Evolutionary conservation across 257 asterid species (phyloP), one percentile per base, ranked within the genome.

Genomic region (Lycium ferocissimum): DNA sequence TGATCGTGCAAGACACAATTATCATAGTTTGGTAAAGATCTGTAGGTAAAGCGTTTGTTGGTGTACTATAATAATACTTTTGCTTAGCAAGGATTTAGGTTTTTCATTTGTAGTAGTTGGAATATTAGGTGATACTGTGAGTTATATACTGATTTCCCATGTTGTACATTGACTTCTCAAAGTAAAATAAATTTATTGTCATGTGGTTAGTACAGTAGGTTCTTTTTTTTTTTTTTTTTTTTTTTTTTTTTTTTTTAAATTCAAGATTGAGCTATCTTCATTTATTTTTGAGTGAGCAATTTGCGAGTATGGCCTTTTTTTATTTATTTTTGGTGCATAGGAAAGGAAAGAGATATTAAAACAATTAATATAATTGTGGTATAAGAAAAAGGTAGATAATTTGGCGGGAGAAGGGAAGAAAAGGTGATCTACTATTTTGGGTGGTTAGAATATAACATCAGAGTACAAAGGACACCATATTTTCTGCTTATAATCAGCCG

Each of bases 1-100:
- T 82, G 69, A 80, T 83, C 84, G 53, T 83, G 91, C 85, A 89
- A 86, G 91, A 67, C 79, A 83, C 20, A 56, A 85, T 69, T 79
- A 83, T 58, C 17, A 83, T 75, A 22, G 85, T 85, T 82, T 57
- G 88, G 87, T 88, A 37, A 17, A 40, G 62, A 63, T 69, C 7
- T 38, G 13, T 38, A 69, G 76, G 20, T 15, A 37, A 69, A 20
- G 80, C 3, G 6, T 26, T 49, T 75, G 43, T 51, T 75, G 61
- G 43, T 49, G 47, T 76, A 49, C 22, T 51, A 22, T 13, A 76
- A 53, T 12, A 51, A 20, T 75, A 20, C 63, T 26, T 33, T 76
- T 76, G 47, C 47, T 76, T 76, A 26, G 26, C 7, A 17, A 75
- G 43, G 40, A 75, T 12, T 49, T 20, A 20, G 3, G 1, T 47